Base-by-base conservation (phyloP, 345 rosid genomes). In the Citrus hindsii region DNA sequence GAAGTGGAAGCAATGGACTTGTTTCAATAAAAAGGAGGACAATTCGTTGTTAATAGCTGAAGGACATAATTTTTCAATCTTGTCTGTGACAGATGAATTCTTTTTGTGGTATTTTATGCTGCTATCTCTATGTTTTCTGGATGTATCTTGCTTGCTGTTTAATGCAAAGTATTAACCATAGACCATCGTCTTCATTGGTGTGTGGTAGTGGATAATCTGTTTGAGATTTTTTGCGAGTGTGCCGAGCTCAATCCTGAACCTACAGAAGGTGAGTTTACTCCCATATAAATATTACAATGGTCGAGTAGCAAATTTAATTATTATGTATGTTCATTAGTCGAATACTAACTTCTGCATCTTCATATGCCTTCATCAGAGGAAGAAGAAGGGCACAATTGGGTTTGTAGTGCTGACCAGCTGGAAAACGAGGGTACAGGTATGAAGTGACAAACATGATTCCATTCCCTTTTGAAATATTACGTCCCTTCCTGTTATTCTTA, bases 231-330 rank as follows among this genome's bases (percentile, higher is more conserved):
- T 77, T 94, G 97, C 95, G 92, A 94, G 83, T 90, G 99, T 68
- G 97, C 98, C 28, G 98, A 92, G 86, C 87, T 97, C 61, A 94
- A 97, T 89, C 98, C 98, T 2, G 97, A 94, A 75, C 94, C 95
- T 24, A 68, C 88, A 71, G 91, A 89, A 83, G 97, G 95, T 92
- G 85, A 83, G 84, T 59, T 76, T 61, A 19, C 66, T 35, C 9
- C 25, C 2, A 28, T 4, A 37, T 70, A 24, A 30, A 53, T 73
- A 70, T n/a, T 46, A 38, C 35, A 67, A 63, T 33, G 33, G 42
- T 25, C 51, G 35, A 68, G 30, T 63, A n/a, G 30, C 24, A 10
- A 28, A 25, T 19, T 33, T 33, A 33, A 0, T 33, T 71, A 33
- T 10, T 21, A 18, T 33, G 5, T 25, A 55, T 73, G 38, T 56